Conservation (phyloP, 495 filamentous ascomycete species). For the Aspergillus haitiensis region DNA sequence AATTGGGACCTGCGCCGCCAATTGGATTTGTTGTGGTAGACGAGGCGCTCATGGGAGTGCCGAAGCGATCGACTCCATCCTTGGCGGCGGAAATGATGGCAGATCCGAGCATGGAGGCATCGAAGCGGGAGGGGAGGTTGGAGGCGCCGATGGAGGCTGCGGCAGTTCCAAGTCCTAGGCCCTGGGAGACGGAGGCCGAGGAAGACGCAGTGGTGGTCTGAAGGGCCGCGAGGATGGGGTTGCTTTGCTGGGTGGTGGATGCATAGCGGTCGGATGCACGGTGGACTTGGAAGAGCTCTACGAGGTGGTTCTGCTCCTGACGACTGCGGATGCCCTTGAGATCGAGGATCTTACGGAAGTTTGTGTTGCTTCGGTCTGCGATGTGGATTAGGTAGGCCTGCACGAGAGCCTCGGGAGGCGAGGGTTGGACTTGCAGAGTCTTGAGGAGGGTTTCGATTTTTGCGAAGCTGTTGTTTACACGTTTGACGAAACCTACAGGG, state of each 20-base stretch:
- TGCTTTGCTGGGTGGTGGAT: conserved; percentile 43
- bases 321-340: conserved; percentile 80
- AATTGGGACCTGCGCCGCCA: conserved; percentile 9
- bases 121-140: conserved; percentile 59
- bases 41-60: conserved; percentile 50
- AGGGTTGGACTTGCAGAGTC: conserved; percentile 90
- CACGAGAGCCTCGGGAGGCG: conserved; percentile 88
- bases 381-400: conserved; percentile 97
- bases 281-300: conserved; percentile 88
- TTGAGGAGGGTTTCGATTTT: conserved; percentile 93
- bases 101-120: conserved; percentile 69
- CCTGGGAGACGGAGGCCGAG: conserved; percentile 44
- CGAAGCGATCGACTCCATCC: conserved; percentile 87
- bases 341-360: conserved; percentile 96
- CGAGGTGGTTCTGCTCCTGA: conserved; percentile 74
- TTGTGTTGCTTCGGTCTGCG: conserved; percentile 82
- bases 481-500: conserved; percentile 73
- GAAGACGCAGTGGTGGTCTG: conserved; percentile 41
- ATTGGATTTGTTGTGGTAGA: conserved; percentile 27
- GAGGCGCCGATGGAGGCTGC: conserved; percentile 46
- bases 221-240: conserved; percentile 43
- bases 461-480: conserved; percentile 78
- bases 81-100: conserved; percentile 79
- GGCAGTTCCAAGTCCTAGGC: conserved; percentile 39
- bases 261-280: conserved; percentile 59